Evolutionary conservation across 2,329 filamentous ascomycete species (phyloP), one percentile per base, ranked within the genome.

Genomic region (Juglanconis juglandina): DNA sequence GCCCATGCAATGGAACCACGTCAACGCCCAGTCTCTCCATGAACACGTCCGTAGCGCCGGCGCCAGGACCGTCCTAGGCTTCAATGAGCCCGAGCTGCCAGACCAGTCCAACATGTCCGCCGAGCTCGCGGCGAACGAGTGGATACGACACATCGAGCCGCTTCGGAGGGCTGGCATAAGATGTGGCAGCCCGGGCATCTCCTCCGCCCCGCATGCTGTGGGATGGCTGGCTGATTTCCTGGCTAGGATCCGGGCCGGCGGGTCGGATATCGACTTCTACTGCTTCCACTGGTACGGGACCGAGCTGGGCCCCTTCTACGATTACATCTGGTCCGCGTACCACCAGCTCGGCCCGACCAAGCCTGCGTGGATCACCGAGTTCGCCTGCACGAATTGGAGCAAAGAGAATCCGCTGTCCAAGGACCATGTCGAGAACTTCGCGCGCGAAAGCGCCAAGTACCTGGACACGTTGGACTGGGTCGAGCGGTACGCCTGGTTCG

Each of bases 1-100:
- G 2, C 66, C 66, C 3, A 68, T 68, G 66, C 66, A 68, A 47
- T 68, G 66, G 66, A 68, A 67, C 56, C 65, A 67, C 58, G 66
- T 66, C 51, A 64, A 66, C 58, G 64, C 65, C 44, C 63, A 64
- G 44, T 35, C 46, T 1, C 62, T 68, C n/a, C 39, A 44, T 32
- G 56, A 61, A 1, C 57, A 63, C 56, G 32, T 47, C 30, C 39
- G 51, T n/a, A 41, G 24, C 37, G 50, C 33, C 35, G 46, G 46
- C 14, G 62, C 60, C 0, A 13, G 30, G 0, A 35, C 62, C 1
- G 14, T 68, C 13, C 58, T 68, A 2, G 66, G 54, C 24, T 68
- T 68, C 56, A 68, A 68, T 60, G 66, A 68, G 62, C 66, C 66
- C 13, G 66, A 68, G 55, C 63, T 65, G 4, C 44, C 53, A 0